A percentile compares a stretch with the other conserved stretches of the same genome.
Conservation (phyloP, 2,329 filamentous ascomycete genomes). For the Aspergillus aculeatus region DNA sequence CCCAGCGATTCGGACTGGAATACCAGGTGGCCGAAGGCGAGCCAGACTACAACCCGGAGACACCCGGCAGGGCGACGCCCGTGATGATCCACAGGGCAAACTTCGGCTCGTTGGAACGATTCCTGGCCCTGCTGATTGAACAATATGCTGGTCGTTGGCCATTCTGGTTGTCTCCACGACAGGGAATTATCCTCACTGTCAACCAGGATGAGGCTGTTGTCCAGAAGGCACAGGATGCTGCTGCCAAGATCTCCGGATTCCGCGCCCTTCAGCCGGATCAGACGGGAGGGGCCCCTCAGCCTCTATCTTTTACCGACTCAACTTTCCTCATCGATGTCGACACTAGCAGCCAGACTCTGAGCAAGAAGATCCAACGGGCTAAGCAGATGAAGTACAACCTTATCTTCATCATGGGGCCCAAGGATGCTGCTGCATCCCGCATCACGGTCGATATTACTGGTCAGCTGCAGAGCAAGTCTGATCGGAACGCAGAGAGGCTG, state of each 20-base stretch:
- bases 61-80: slow-evolving; percentile 62
- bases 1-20: slow-evolving; percentile 73
- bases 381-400: slow-evolving; percentile 69
- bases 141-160: slow-evolving; percentile 78
- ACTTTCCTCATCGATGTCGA: slow-evolving; percentile 72
- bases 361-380: slow-evolving; percentile 71
- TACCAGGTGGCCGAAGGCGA: slow-evolving; percentile 59
- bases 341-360: slow-evolving; percentile 59
- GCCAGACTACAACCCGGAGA: slow-evolving; percentile 40
- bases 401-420: slow-evolving; percentile 69
- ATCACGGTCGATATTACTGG: slow-evolving; percentile 49
- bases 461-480: slow-evolving; percentile 44
- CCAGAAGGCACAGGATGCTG: slow-evolving; percentile 50
- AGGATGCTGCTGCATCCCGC: slow-evolving; percentile 59
- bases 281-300: slow-evolving; percentile 29
- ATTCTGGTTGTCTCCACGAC: slow-evolving; percentile 83
- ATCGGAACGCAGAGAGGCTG: slow-evolving; percentile 27
- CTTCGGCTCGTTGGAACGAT: slow-evolving; percentile 77
- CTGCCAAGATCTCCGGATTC: slow-evolving; percentile 51
- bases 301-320: slow-evolving; percentile 52
- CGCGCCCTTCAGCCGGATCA: slow-evolving; percentile 26
- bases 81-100: slow-evolving; percentile 85
- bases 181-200: slow-evolving; percentile 71
- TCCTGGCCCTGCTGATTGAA: slow-evolving; percentile 83
- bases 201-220: slow-evolving; percentile 53